Evolutionary conservation across 495 filamentous ascomycete species (phyloP).

Genomic region (Echria macrotheca): DNA sequence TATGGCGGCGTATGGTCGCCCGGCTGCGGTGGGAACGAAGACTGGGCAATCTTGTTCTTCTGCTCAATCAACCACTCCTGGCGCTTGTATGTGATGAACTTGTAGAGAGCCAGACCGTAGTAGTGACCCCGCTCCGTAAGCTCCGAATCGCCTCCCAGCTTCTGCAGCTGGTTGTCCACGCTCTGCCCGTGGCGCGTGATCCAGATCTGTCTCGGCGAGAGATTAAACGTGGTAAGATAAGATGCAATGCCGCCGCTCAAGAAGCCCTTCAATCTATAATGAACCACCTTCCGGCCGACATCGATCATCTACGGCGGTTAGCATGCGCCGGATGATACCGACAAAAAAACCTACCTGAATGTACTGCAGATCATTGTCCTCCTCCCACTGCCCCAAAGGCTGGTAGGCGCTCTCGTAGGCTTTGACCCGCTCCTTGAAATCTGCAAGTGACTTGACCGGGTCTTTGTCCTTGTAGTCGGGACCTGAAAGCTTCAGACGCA

Average conservation of each 20-base stretch:
- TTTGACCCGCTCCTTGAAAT: slow-evolving; percentile 90
- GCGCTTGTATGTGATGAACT: slow-evolving; percentile 71
- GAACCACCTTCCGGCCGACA: slow-evolving; percentile 87
- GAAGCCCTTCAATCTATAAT: slow-evolving; percentile 86
- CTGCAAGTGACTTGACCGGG: slow-evolving; percentile 69
- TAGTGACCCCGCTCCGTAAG: slow-evolving; percentile 67
- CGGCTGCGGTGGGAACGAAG: slow-evolving; percentile 72
- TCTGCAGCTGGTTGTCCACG: slow-evolving; percentile 69
- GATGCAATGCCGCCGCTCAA: slow-evolving; percentile 84
- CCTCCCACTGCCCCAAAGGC: slow-evolving; percentile 86
- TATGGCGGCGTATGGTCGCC: slow-evolving; percentile 94
- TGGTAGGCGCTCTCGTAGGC: slow-evolving; percentile 92
- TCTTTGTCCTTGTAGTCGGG: slow-evolving; percentile 95
- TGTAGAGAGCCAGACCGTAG: slow-evolving; percentile 68
- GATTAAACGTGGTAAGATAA: slow-evolving; percentile 92
- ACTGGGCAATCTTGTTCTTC: slow-evolving; percentile 60
- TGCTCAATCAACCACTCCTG: slow-evolving; percentile 73
- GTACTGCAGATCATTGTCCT: slow-evolving; percentile 80
- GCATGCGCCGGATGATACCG: background rate
- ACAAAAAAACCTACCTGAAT: slow-evolving; percentile 55
- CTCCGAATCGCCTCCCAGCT: slow-evolving; percentile 79
- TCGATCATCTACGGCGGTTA: slow-evolving; percentile 75
- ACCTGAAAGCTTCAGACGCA: slow-evolving; percentile 94
- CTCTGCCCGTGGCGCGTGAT: slow-evolving; percentile 92
- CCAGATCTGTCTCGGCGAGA: slow-evolving; percentile 94